phyloP scores from a whole-genome alignment of 78 protist genomes.

The Dictyostelium capitatum region DNA sequence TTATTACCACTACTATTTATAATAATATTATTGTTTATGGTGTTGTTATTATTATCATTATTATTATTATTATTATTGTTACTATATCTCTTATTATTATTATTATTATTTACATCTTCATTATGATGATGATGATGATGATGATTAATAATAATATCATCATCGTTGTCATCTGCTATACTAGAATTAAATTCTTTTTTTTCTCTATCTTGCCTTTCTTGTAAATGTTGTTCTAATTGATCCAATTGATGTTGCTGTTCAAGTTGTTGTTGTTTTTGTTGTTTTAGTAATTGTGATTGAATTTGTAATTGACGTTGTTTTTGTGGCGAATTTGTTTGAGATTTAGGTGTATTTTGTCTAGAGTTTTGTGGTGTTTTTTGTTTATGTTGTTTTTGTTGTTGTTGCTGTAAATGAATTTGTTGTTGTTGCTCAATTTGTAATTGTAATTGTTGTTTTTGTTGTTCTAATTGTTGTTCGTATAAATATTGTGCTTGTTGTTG shows the following conservation, averaged over 20 bases:
- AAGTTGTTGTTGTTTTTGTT: neutral
- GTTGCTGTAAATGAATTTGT: slow-evolving; percentile 21
- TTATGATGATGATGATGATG: no score
- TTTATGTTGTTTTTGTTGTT: neutral
- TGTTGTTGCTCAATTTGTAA: slow-evolving; percentile 1
- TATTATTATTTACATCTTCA: no score
- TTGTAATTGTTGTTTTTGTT: neutral
- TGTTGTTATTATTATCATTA: neutral
- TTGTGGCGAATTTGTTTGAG: neutral
- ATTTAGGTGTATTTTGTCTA: neutral
- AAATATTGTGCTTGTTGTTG: neutral
- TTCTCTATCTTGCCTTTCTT: neutral
- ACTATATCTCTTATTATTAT: no score
- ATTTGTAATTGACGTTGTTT: neutral
- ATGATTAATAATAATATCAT: neutral
- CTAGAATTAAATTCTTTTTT: neutral
- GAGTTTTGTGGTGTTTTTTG: neutral
- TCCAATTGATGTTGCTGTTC: neutral
- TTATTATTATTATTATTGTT: neutral
- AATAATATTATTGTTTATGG: no score
- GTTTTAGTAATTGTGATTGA: neutral
- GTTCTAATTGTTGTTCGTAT: neutral
- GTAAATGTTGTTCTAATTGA: neutral
- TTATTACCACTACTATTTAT: no score
- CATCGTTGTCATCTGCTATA: neutral